Evolutionary conservation across 352 stramenopile genomes (phyloP).

Genomic region (Phytophthora capsici): DNA sequence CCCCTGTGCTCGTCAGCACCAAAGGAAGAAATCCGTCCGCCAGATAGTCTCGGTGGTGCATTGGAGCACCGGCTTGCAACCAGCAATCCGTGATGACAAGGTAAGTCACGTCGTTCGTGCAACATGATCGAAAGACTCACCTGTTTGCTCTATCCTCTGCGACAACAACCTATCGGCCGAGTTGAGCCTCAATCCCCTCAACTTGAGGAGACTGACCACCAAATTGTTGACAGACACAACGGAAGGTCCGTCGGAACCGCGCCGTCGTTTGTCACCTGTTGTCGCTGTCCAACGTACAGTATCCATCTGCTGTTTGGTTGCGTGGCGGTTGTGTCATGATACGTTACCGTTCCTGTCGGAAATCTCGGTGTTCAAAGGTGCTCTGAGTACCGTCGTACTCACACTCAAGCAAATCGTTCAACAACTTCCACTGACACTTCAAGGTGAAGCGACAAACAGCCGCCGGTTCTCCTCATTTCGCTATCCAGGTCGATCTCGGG

Average conservation of each 20-base stretch:
- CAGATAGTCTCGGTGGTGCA: too few relatives aligned
- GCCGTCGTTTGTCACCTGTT: neutral
- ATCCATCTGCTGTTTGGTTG: conserved; percentile 14
- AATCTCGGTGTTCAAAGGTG: conserved; percentile 17
- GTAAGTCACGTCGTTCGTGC: too few relatives aligned
- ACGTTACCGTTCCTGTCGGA: conserved; percentile 7
- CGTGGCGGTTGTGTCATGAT: neutral
- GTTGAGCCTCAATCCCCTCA: neutral
- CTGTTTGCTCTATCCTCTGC: neutral
- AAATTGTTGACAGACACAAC: neutral
- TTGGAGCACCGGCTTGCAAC: too few relatives aligned
- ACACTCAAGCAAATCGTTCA: conserved; percentile 10
- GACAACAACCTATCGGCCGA: neutral
- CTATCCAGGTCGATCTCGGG: conserved; percentile 12
- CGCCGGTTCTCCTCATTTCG: conserved; percentile 3
- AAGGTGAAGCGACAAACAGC: conserved; percentile 12
- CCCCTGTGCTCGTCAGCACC: neutral
- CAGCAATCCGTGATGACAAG: neutral
- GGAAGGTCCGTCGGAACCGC: neutral
- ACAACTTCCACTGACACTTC: conserved; percentile 4
- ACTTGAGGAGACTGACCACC: neutral
- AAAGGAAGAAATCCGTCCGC: neutral
- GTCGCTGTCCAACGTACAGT: conserved; percentile 11
- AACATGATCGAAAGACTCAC: neutral
- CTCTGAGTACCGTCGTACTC: too few relatives aligned